phyloP scores from a whole-genome alignment of 2,329 filamentous ascomycete genomes.

The Emmonsiellopsis sp. region DNA sequence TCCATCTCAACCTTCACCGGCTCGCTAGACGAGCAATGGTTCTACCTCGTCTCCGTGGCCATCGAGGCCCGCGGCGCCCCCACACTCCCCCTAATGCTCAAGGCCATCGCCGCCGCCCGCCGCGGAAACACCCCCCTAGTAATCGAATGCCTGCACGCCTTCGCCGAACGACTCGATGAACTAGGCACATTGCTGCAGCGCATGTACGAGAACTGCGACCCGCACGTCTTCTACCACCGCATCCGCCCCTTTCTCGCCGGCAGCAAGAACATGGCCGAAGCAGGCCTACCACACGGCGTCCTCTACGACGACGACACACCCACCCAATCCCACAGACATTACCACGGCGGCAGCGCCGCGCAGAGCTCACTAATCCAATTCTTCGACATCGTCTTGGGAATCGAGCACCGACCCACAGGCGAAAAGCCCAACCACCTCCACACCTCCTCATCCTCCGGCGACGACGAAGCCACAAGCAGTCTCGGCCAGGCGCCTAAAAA shows the following conservation, averaged over 20 bases:
- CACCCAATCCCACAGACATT: conserved; percentile 64
- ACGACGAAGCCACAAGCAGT: conserved; percentile 36
- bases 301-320: conserved; percentile 75
- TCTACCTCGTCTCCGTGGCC: conserved; percentile 89
- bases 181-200: conserved; percentile 67
- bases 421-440: conserved; percentile 37
- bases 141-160: conserved; percentile 64
- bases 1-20: conserved; percentile 88
- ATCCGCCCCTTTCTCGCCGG: conserved; percentile 94
- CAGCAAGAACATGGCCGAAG: conserved; percentile 95
- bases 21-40: conserved; percentile 95
- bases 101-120: conserved; percentile 73
- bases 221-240: conserved; percentile 87
- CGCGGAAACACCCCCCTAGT: conserved; percentile 61
- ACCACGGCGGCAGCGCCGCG: conserved; percentile 89
- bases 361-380: conserved; percentile 97
- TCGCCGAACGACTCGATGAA: conserved; percentile 83
- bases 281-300: conserved; percentile 78
- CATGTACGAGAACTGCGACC: conserved; percentile 95
- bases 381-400: conserved; percentile 83
- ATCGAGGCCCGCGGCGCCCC: conserved; percentile 88
- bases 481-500: conserved; percentile 43
- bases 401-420: conserved; percentile 85
- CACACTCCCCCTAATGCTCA: conserved; percentile 79
- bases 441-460: conserved; percentile 1